Conservation (phyloP, 129 eudicot species). For the Flaveria ramosissima region DNA sequence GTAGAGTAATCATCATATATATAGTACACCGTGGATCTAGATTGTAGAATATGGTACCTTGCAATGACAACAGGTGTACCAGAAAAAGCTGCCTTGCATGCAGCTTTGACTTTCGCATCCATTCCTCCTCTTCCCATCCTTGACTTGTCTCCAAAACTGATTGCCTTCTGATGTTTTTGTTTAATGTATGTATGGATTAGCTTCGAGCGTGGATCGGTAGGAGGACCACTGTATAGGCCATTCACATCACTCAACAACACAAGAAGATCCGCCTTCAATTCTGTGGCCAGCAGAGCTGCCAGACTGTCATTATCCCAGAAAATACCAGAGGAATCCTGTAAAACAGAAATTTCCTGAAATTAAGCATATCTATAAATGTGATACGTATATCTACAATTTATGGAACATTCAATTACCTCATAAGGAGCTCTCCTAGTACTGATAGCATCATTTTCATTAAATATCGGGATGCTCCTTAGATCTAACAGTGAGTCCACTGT, state of each 20-base stretch:
- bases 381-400: not conserved
- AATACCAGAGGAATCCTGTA: slow-evolving; percentile 86
- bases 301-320: slow-evolving; percentile 97
- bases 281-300: slow-evolving; percentile 85
- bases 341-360: slow-evolving; percentile 27
- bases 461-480: slow-evolving; percentile 71
- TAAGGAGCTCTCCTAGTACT: slow-evolving; percentile 94
- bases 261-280: slow-evolving; percentile 84
- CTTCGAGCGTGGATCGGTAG: slow-evolving; percentile 83
- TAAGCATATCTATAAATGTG: slow-evolving; percentile 14
- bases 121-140: slow-evolving; percentile 97
- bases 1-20: not conserved
- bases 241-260: slow-evolving; percentile 93
- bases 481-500: slow-evolving; percentile 70
- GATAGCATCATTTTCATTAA: slow-evolving; percentile 92
- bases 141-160: slow-evolving; percentile 88
- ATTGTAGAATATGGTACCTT: slow-evolving; percentile 48
- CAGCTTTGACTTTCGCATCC: slow-evolving; percentile 97
- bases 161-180: slow-evolving; percentile 63
- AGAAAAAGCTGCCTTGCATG: slow-evolving; percentile 67
- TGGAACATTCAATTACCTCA: slow-evolving; percentile 55
- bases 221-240: slow-evolving; percentile 92
- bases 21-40: not conserved
- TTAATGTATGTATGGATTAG: slow-evolving; percentile 74
- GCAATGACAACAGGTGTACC: slow-evolving; percentile 87